Evolutionary conservation across 148 eudicot genomes (phyloP), one percentile per base, ranked within the genome.

Genomic region (Drosera capensis): DNA sequence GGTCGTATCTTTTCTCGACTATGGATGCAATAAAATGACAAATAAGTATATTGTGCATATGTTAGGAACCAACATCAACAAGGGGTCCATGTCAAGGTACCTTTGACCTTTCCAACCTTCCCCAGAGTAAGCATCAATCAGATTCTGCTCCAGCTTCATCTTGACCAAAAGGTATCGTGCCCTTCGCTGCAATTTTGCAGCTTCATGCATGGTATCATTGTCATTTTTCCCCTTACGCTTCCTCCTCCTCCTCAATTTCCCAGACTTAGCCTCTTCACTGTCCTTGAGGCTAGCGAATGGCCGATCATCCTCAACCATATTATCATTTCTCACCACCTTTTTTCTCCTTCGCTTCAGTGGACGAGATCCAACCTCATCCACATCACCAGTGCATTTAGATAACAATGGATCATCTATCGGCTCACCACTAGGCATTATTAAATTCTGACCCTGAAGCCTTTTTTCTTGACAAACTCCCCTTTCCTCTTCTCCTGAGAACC

Each of bases 91-190:
- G 38, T 13, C 38, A 34, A 34, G n/a, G 38, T 78, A 88, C 97
- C 97, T 83, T 62, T 88, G 97, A 63, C 97, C 97, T 75, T 78
- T 83, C 97, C 97, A 88, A 25, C 97, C 97, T 71, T 88, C 97
- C 39, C 73, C 68, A 12, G 73, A 71, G 65, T 88, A 88, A 43
- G 97, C 97, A 66, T 88, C 97, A 38, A 88, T 75, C 24, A 88
- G 92, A 59, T 77, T 88, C 68, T 83, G 94, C 73, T 88, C 86
- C 58, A 77, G 58, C 66, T 88, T 88, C 67, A 88, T 29, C 67
- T 73, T 88, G 31, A 88, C 64, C 62, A 88, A 63, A 19, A 80
- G 70, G 73, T 88, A 72, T 55, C 83, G 74, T 43, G 94, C 67
- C 66, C 79, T 75, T 54, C 81, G 75, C 44, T 77, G 80, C 66